These are phyloP conservation scores for Litsea cubeba DNA, from an alignment of 164 flowering plant species.

Conservation along the genomic window DNA sequence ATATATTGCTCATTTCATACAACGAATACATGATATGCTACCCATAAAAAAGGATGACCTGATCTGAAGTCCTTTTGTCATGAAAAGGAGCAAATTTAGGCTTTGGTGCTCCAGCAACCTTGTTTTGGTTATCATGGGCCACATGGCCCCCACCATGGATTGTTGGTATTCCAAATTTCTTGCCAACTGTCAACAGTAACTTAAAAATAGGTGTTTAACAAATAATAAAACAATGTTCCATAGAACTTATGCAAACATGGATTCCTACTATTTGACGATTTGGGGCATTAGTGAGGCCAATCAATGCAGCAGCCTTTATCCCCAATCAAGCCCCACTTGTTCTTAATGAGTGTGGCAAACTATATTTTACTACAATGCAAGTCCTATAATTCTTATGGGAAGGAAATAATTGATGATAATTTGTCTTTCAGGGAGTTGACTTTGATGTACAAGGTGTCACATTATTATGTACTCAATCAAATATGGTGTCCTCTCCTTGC, in stretches of 20 bases:
- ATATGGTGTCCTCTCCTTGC: conserved; percentile 13
- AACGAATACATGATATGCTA: background rate
- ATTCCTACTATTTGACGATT: background rate
- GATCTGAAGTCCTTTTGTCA: background rate
- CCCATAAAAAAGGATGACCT: background rate
- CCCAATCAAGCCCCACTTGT: background rate
- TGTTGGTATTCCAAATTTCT: background rate
- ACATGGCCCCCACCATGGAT: background rate
- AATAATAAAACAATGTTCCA: background rate
- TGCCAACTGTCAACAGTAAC: background rate
- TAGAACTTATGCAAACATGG: background rate
- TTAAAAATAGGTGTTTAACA: background rate
- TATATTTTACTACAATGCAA: background rate
- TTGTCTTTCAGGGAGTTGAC: conserved; percentile 25
- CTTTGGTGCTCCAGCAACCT: background rate
- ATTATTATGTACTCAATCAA: conserved; percentile 15
- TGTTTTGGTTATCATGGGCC: background rate
- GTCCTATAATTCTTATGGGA: background rate
- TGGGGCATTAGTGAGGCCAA: background rate
- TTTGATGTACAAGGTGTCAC: conserved; percentile 7
- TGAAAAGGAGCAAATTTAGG: background rate
- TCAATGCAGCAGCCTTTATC: background rate
- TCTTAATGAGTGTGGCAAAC: no score
- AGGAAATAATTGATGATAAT: background rate
- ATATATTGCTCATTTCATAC: background rate